Evolutionary conservation across 768 basidiomycete genomes (phyloP), one percentile per base, ranked within the genome.

Genomic region (Mycena leptocephala): DNA sequence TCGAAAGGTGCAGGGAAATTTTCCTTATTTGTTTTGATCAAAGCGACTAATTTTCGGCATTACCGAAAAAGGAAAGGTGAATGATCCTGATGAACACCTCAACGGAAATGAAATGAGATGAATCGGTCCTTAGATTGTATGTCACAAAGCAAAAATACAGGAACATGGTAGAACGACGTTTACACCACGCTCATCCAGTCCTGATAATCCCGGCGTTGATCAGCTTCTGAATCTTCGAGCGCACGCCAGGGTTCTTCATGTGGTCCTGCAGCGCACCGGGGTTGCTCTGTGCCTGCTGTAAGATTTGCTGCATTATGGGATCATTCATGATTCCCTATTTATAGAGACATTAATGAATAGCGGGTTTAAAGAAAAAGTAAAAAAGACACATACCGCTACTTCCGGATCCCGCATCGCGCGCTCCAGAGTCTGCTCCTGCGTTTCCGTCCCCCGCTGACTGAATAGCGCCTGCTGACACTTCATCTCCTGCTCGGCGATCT

Each of bases 351-450:
- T 62, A 53, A 70, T 66, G 55, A 64, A 70, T 26, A 55, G 22
- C n/a, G 53, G 39, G 28, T 46, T n/a, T 1, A 66, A 51, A 65
- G 18, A 69, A 72, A 78, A 41, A 56, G 22, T 20, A 26, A 32
- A 56, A 71, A 39, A 55, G 64, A 7, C 16, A 90, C 95, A 79
- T 87, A 96, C 95, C 78, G 95, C 95, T 67, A 99, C 91, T 86
- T 98, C 98, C 16, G 98, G 98, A 88, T 99, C 98, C 68, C 96
- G 91, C 97, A 99, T 98, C 10, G 98, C 98, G 64, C 98, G 91
- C 80, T 95, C 91, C 77, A 98, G 87, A 24, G 97, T 96, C 88
- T 99, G 92, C 83, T 99, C 97, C 82, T 99, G 97, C 10, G 93
- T 92, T 87, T 99, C 98, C 53, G 89, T 92, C 24, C 93, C 90